A percentile compares a stretch with the other conserved stretches of the same genome.
phyloP scores from a whole-genome alignment of 1,284 basidiomycete genomes.

The Heliocybe sulcata region DNA sequence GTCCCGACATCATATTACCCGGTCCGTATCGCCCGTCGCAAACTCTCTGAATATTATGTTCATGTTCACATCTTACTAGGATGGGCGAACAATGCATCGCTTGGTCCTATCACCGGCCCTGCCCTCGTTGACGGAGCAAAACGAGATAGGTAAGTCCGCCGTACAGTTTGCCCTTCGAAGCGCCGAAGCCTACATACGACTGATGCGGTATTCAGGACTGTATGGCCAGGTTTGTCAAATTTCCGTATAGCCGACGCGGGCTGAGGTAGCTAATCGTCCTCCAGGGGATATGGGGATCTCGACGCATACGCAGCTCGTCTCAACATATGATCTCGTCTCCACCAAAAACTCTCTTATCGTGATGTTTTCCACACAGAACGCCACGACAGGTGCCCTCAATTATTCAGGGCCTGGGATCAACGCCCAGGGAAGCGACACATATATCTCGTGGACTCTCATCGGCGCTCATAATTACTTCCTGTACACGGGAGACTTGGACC shows the following conservation, averaged over 20 bases:
- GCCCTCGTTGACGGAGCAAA: constrained; percentile 61
- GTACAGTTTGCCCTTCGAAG: not conserved
- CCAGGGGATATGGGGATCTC: not conserved
- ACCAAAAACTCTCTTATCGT: not conserved
- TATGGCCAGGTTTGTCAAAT: not conserved
- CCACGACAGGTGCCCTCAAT: not conserved
- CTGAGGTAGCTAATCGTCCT: not conserved
- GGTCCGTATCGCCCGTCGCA: constrained; percentile 16
- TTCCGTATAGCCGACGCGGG: too few relatives aligned
- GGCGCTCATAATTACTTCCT: not conserved
- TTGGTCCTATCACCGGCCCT: constrained; percentile 44
- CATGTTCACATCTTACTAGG: constrained; percentile 26
- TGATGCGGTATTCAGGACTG: not conserved
- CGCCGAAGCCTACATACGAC: not conserved
- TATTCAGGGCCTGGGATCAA: not conserved
- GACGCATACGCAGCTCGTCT: not conserved
- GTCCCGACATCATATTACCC: constrained; percentile 31
- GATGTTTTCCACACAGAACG: not conserved
- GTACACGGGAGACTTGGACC: not conserved
- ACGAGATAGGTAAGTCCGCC: constrained; percentile 37
- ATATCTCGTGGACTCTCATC: not conserved
- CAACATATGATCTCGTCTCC: not conserved
- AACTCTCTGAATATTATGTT: not conserved
- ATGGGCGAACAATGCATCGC: constrained; percentile 51
- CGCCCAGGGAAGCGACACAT: not conserved